phyloP scores from a whole-genome alignment of 2,329 filamentous ascomycete species.

The Beauveria scarabaeidicola region DNA sequence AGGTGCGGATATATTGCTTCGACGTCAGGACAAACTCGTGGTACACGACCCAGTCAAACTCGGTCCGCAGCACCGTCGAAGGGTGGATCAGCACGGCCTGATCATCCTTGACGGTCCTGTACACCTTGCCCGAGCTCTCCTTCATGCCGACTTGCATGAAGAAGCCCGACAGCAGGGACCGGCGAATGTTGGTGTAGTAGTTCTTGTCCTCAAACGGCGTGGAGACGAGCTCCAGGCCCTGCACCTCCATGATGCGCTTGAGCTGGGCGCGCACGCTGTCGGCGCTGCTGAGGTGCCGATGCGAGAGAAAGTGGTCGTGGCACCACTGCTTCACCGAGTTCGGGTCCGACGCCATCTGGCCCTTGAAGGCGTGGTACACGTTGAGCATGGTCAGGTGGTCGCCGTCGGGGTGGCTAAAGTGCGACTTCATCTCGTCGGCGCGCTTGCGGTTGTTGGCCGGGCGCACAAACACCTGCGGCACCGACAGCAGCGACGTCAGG shows the following conservation, averaged over 20 bases:
- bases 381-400: conserved; percentile 96
- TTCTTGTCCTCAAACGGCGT: conserved; percentile 92
- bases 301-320: conserved; percentile 90
- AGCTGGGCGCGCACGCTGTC: conserved; percentile 91
- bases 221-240: conserved; percentile 75
- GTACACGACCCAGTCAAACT: conserved; percentile 95
- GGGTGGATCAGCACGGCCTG: conserved; percentile 90
- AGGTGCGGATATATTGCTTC: conserved; percentile 95
- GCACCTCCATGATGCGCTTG: conserved; percentile 92
- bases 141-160: conserved; percentile 99
- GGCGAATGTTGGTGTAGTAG: conserved; percentile 95
- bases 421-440: conserved; percentile 93
- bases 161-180: conserved; percentile 86
- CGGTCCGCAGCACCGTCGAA: conserved; percentile 77
- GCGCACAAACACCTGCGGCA: conserved; percentile 87
- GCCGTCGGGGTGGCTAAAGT: conserved; percentile 87
- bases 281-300: conserved; percentile 79
- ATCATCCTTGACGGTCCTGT: conserved; percentile 93
- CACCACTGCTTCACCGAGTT: conserved; percentile 82
- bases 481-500: conserved; percentile 85
- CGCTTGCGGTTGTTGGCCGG: conserved; percentile 78
- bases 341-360: conserved; percentile 48
- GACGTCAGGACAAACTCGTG: conserved; percentile 97
- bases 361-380: conserved; percentile 95
- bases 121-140: conserved; percentile 79